These are phyloP conservation scores for Ascobolus immersus DNA, from an alignment of 495 filamentous ascomycete species.

Conservation along the genomic window DNA sequence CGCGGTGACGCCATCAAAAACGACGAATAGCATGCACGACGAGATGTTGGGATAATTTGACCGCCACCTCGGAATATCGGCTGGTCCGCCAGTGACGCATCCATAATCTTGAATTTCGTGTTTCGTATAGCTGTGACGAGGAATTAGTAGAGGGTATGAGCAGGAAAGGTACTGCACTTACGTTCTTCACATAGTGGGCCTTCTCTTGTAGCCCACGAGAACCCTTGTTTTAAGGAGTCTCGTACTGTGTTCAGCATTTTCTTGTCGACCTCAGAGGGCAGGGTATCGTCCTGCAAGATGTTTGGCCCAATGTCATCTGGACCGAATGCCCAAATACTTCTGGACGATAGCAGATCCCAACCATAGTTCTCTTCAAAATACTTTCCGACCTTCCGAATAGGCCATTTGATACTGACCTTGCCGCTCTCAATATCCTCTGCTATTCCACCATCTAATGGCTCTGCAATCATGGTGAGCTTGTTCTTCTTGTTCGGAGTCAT, in stretches of 20 bases:
- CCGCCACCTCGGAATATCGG: conserved; percentile 85
- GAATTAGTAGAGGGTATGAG: conserved; percentile 4
- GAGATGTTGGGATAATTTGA: conserved; percentile 86
- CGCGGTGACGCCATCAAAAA: conserved; percentile 93
- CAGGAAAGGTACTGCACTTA: conserved; percentile 27
- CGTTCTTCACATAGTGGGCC: conserved; percentile 95
- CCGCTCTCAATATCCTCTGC: conserved; percentile 87
- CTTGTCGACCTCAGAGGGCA: conserved; percentile 75
- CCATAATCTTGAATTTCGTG: conserved; percentile 81
- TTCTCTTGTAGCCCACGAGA: conserved; percentile 85
- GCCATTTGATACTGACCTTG: conserved; percentile 73
- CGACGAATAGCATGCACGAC: conserved; percentile 73
- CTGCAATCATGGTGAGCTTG: conserved; percentile 95
- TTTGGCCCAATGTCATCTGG: conserved; percentile 90
- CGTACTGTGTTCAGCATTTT: conserved; percentile 65
- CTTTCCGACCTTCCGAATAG: conserved; percentile 73
- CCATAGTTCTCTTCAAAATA: conserved; percentile 96
- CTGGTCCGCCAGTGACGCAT: conserved; percentile 62
- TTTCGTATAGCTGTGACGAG: conserved; percentile 57
- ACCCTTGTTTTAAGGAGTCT: conserved; percentile 80
- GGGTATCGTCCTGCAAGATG: conserved; percentile 86
- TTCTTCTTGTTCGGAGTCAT: conserved; percentile 97
- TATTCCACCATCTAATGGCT: conserved; percentile 81
- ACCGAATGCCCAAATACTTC: conserved; percentile 97
- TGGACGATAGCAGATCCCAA: conserved; percentile 79